Conservation (phyloP, 176 grass and related monocot species). For the Zizania latifolia region DNA sequence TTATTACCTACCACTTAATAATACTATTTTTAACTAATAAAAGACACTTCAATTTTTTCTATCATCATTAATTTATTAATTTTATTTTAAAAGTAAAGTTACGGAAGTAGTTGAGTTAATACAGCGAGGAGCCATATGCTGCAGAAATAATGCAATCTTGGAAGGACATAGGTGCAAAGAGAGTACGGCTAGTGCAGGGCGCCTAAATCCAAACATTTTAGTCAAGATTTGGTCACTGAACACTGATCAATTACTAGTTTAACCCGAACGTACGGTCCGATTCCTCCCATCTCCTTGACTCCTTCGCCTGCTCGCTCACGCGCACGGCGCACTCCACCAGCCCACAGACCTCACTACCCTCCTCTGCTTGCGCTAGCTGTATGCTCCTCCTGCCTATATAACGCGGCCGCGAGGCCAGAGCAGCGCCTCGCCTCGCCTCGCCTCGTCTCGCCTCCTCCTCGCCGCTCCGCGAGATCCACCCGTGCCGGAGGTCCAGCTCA, state of each 20-base stretch:
- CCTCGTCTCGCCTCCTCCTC: conserved; percentile 9
- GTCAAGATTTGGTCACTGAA: conserved; percentile 17
- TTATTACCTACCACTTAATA: too few species aligned
- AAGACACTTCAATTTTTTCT: too few species aligned
- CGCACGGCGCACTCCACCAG: conserved; percentile 5
- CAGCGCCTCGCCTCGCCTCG: too few species aligned
- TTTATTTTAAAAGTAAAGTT: too few species aligned
- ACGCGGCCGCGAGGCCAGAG: conserved; percentile 15
- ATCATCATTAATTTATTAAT: too few species aligned
- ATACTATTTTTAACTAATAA: too few species aligned
- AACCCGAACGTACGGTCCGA: not conserved
- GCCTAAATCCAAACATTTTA: not conserved
- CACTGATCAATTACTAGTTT: not conserved
- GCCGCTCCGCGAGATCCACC: conserved; percentile 31
- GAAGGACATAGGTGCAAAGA: conserved; percentile 15
- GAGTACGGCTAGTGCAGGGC: too few species aligned
- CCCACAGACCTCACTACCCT: too few species aligned
- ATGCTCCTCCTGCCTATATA: conserved; percentile 36
- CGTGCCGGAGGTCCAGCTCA: not conserved
- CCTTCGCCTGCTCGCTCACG: too few species aligned
- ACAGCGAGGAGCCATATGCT: too few species aligned
- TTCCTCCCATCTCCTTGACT: too few species aligned
- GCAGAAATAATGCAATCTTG: not conserved
- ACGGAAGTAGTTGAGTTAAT: too few species aligned
- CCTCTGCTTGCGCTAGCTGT: conserved; percentile 24